Evolutionary conservation across 257 asterid species (phyloP).

Genomic region (Verbascum thapsus): DNA sequence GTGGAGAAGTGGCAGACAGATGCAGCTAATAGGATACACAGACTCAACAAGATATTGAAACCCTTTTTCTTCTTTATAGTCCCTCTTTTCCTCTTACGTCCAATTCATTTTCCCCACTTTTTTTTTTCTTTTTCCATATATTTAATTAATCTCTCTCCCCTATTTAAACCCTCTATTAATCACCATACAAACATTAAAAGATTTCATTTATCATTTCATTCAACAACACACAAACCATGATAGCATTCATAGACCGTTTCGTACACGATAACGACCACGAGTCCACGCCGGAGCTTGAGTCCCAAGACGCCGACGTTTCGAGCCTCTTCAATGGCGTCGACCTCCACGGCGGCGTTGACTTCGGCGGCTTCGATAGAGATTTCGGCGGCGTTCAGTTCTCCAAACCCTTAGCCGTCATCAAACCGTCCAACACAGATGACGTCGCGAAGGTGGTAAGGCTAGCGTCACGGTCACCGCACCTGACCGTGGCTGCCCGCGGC

Average conservation of each 20-base stretch:
- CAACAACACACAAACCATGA: constrained; percentile 41
- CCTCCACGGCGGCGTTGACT: constrained; percentile 50
- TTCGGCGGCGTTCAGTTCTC: constrained; percentile 71
- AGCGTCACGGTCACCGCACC: constrained; percentile 50
- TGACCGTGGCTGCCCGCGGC: constrained; percentile 92
- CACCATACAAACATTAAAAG: constrained; percentile 13
- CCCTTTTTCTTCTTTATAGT: constrained; percentile 4
- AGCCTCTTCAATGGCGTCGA: constrained; percentile 47
- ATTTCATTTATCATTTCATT: constrained; percentile 28
- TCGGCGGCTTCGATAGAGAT: constrained; percentile 52
- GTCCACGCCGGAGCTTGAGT: constrained; percentile 44
- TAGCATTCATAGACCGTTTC: constrained; percentile 70
- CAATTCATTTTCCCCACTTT: constrained; percentile 21
- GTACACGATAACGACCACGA: constrained; percentile 57
- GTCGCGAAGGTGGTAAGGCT: constrained; percentile 54
- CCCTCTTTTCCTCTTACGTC: constrained; percentile 3
- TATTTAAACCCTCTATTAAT: constrained; percentile 34
- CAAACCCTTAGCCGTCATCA: constrained; percentile 65
- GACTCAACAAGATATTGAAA: constrained; percentile 45
- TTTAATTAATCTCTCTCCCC: constrained; percentile 4
- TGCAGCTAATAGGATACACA: constrained; percentile 51
- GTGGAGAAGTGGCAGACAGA: constrained; percentile 69
- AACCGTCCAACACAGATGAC: constrained; percentile 55
- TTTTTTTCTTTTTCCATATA: background rate
- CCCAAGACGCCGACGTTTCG: constrained; percentile 34